Evolutionary conservation across 2,329 filamentous ascomycete species (phyloP).

Genomic region (Fusarium armeniacum): DNA sequence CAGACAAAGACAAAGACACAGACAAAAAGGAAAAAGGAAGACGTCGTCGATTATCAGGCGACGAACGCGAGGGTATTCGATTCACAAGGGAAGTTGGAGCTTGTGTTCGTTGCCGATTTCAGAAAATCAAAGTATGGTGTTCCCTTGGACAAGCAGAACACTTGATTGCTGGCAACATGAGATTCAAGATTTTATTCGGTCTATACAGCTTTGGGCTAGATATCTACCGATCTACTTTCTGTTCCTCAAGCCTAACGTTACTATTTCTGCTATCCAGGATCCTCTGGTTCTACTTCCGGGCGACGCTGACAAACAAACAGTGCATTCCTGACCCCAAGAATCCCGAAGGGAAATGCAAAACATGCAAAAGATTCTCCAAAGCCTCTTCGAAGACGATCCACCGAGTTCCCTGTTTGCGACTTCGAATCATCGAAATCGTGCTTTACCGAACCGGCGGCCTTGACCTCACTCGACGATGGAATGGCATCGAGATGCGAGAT

Average conservation of each 20-base stretch:
- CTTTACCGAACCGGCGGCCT: slow-evolving; percentile 62
- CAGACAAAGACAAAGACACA: background rate
- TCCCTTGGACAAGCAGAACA: background rate
- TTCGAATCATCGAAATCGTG: slow-evolving; percentile 58
- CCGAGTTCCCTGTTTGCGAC: slow-evolving; percentile 59
- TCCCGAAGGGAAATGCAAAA: slow-evolving; percentile 55
- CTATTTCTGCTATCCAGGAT: background rate
- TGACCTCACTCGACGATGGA: slow-evolving; percentile 60
- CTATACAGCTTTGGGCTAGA: background rate
- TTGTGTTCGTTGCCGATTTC: slow-evolving; percentile 44
- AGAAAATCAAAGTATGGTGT: slow-evolving; percentile 42
- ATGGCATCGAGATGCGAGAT: slow-evolving; percentile 58
- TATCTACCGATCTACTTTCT: background rate
- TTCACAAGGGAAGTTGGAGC: slow-evolving; percentile 21
- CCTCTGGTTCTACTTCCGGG: background rate
- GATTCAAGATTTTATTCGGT: background rate
- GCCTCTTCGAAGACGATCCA: slow-evolving; percentile 64
- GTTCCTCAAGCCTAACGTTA: background rate
- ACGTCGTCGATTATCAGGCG: slow-evolving; percentile 5
- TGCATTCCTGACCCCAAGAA: slow-evolving; percentile 55
- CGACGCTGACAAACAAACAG: slow-evolving; percentile 47
- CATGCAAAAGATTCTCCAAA: slow-evolving; percentile 56
- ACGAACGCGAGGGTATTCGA: slow-evolving; percentile 4
- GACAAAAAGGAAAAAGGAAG: background rate
- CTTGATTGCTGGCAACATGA: background rate